phyloP scores from a whole-genome alignment of 768 basidiomycete species.

The Amanita pseudoporphyria region DNA sequence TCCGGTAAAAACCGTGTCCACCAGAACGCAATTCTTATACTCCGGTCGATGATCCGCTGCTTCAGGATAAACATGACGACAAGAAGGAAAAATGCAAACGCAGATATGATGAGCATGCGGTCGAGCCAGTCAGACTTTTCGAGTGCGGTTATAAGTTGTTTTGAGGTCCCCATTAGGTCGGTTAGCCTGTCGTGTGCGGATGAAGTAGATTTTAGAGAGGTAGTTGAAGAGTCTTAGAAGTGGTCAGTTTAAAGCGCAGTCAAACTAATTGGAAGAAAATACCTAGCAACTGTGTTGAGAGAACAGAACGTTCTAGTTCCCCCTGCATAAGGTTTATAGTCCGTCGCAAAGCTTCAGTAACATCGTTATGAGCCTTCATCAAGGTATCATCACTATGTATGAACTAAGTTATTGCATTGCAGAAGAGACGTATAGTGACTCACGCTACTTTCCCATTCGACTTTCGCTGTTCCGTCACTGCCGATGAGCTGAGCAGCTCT shows the following conservation, averaged over 20 bases:
- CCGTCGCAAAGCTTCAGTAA: slow-evolving; percentile 80
- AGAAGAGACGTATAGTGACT: slow-evolving; percentile 17
- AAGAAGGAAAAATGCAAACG: slow-evolving; percentile 74
- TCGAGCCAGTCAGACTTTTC: slow-evolving; percentile 92
- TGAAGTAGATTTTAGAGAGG: slow-evolving; percentile 65
- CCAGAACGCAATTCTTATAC: slow-evolving; percentile 75
- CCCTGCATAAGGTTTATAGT: slow-evolving; percentile 83
- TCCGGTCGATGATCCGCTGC: slow-evolving; percentile 74
- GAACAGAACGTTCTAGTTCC: slow-evolving; percentile 84
- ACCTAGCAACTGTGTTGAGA: slow-evolving; percentile 83
- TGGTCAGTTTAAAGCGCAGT: background rate
- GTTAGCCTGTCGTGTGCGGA: slow-evolving; percentile 68
- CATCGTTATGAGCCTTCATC: slow-evolving; percentile 82
- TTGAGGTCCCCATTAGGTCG: slow-evolving; percentile 66
- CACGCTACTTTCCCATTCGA: slow-evolving; percentile 55
- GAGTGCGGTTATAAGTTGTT: slow-evolving; percentile 76
- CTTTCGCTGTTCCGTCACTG: slow-evolving; percentile 35
- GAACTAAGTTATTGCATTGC: background rate
- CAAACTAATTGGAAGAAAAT: background rate
- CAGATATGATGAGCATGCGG: slow-evolving; percentile 74
- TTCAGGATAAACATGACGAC: slow-evolving; percentile 84
- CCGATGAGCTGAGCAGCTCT: slow-evolving; percentile 53
- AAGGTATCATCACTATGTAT: slow-evolving; percentile 64
- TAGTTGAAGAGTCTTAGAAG: slow-evolving; percentile 62
- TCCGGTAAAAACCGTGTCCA: slow-evolving; percentile 74